These are phyloP conservation scores for Fusarium cyanostomum DNA, from an alignment of 2,329 filamentous ascomycete species.

Conservation along the genomic window DNA sequence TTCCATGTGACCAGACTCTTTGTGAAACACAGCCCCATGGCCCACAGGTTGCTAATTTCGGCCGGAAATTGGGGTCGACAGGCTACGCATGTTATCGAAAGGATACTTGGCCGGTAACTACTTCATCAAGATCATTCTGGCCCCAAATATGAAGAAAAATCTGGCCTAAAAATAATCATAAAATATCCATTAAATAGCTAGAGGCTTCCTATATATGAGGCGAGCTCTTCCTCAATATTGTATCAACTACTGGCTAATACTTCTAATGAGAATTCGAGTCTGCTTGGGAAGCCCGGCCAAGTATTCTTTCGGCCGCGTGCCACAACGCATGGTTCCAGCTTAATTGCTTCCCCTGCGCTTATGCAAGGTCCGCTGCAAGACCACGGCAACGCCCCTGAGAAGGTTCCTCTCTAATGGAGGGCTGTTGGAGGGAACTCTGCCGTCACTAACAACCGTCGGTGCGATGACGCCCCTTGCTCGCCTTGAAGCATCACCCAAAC, in stretches of 20 bases:
- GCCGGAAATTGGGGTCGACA: constrained; percentile 40
- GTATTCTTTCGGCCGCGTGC: background rate
- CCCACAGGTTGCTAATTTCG: constrained; percentile 41
- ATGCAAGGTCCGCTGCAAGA: constrained; percentile 29
- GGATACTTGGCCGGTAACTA: no score
- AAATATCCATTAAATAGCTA: no score
- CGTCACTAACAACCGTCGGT: constrained; percentile 18
- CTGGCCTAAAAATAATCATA: no score
- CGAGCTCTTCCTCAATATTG: no score
- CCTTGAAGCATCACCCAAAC: background rate
- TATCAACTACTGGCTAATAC: no score
- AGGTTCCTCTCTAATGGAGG: constrained; percentile 13
- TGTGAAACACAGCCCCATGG: constrained; percentile 27
- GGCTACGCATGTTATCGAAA: no score
- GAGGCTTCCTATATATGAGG: no score
- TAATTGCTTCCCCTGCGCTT: constrained; percentile 31
- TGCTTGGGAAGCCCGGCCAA: no score
- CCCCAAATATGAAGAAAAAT: no score
- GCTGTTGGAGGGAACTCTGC: constrained; percentile 10
- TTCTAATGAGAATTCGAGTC: no score
- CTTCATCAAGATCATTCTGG: no score
- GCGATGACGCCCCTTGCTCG: background rate
- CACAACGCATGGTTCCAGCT: constrained; percentile 27
- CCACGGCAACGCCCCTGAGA: constrained; percentile 21
- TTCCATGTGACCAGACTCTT: background rate